Base-by-base conservation (phyloP, 2,329 filamentous ascomycete species). In the Talaromyces sp. region DNA sequence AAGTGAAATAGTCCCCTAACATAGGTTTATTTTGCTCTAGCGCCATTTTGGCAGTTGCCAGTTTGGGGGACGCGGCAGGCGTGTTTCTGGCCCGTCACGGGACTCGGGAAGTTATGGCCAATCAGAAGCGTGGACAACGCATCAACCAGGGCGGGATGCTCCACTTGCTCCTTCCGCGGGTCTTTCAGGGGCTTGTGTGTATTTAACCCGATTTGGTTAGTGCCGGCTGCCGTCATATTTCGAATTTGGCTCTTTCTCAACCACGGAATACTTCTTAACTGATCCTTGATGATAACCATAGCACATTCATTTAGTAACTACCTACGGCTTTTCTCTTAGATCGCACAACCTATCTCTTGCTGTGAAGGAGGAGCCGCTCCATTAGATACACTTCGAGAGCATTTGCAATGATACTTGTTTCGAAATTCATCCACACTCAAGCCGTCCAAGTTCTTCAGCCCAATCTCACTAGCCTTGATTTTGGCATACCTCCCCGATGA, bases 401-500 rank as follows among this genome's bases (percentile, higher is more conserved):
- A 97, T 68, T 85, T 77, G 71, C 93, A 96, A 1, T 79, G 79
- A 72, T 85, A 91, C 68, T 75, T 78, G 61, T 74, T 74, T 67
- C 85, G 82, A 67, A 90, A 96, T 62, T 88, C 84, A 9, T 81
- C 81, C 7, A 81, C 76, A 24, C 78, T 75, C 67, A 88, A 67
- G 0, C 82, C 83, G 31, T 84, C 79, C 59, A 88, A 68, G 66
- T 73, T 68, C 6, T 70, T 67, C 64, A 82, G 67, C 2, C 79
- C 79, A 4, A 71, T 72, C 66, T 77, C 73, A 63, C 80, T 82
- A 9, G 79, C 80, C 64, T 78, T 79, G 4, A 90, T 76, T 77
- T 93, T 93, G 0, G 91, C 92, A 76, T 93, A 90, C 56, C 90
- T 83, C 0, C 85, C 85, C 60, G 88, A 92, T 68, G 82, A 85